A percentile compares a stretch with the other conserved stretches of the same genome.
Evolutionary conservation across 306 rosid genomes (phyloP).

Genomic region (Hippophae rhamnoides): DNA sequence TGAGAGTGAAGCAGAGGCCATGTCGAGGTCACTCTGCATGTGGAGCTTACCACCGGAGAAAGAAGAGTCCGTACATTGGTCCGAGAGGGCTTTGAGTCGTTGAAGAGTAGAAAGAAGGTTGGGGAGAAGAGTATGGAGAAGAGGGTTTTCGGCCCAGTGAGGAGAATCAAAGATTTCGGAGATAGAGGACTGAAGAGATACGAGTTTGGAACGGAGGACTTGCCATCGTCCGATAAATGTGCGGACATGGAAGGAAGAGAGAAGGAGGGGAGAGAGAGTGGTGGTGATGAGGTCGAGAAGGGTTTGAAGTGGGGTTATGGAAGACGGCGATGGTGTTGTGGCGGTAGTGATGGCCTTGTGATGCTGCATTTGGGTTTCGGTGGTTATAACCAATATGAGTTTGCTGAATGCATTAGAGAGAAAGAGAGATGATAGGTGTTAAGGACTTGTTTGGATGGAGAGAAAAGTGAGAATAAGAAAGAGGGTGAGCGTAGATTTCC

Average conservation of each 20-base stretch:
- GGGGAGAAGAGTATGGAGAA: constrained; percentile 44
- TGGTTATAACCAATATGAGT: constrained; percentile 6
- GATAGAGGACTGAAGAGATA: constrained; percentile 25
- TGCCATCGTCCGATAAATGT: constrained; percentile 47
- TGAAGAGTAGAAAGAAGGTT: constrained; percentile 44
- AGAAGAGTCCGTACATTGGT: constrained; percentile 27
- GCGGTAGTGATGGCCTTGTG: constrained; percentile 18
- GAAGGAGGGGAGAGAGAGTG: constrained; percentile 30
- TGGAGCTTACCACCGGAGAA: constrained; percentile 49
- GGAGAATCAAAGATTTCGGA: constrained; percentile 31
- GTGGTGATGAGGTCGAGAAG: constrained; percentile 39
- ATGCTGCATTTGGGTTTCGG: neutral
- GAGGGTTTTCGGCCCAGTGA: constrained; percentile 48
- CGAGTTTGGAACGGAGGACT: constrained; percentile 33
- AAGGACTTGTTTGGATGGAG: constrained; percentile 24
- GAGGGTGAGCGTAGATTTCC: neutral
- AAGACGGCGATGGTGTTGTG: constrained; percentile 6
- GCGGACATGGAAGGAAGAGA: constrained; percentile 32
- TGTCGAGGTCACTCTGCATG: constrained; percentile 56
- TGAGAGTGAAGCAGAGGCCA: constrained; percentile 39
- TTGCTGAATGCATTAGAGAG: constrained; percentile 11
- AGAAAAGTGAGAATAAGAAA: neutral
- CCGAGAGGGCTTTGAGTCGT: constrained; percentile 34
- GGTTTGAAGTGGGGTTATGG: constrained; percentile 33
- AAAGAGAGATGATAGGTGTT: neutral